Percentiles rank a stretch among this genome's conserved stretches.
Conservation (phyloP, 805 yeast genomes). For the Saccharomycopsis sp. region DNA sequence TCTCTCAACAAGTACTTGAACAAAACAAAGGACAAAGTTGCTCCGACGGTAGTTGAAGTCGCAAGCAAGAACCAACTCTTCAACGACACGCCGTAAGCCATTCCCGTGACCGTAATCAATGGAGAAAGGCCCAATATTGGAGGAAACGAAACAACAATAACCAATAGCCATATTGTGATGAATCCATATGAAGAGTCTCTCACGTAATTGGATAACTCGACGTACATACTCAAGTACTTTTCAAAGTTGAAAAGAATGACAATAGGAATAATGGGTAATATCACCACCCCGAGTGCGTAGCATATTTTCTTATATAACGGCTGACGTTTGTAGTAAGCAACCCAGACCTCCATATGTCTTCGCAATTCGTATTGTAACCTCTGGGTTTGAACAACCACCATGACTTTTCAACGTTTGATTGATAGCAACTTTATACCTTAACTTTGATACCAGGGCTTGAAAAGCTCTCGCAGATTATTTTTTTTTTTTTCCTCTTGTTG, state of each 20-base stretch:
- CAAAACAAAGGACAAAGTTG: slow-evolving; percentile 60
- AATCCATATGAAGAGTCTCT: slow-evolving; percentile 32
- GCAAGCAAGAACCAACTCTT: slow-evolving; percentile 75
- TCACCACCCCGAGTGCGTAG: slow-evolving; percentile 17
- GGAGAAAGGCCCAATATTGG: slow-evolving; percentile 81
- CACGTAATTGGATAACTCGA: slow-evolving; percentile 39
- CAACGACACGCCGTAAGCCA: slow-evolving; percentile 68
- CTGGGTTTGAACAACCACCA: too few relatives aligned
- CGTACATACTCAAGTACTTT: slow-evolving; percentile 29
- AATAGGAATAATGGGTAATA: slow-evolving; percentile 1
- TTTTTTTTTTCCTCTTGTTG: too few relatives aligned
- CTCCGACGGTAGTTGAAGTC: slow-evolving; percentile 60
- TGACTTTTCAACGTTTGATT: not conserved
- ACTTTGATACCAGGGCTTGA: too few relatives aligned
- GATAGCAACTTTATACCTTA: too few relatives aligned
- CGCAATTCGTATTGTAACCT: too few relatives aligned
- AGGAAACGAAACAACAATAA: slow-evolving; percentile 75
- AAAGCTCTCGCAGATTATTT: too few relatives aligned
- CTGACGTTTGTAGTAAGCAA: too few relatives aligned
- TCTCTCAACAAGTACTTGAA: slow-evolving; percentile 51
- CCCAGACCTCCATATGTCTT: too few relatives aligned
- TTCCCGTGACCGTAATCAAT: slow-evolving; percentile 59
- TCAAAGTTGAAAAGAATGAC: not conserved
- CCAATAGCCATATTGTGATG: slow-evolving; percentile 38
- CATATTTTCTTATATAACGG: slow-evolving; percentile 10